Conservation (phyloP, 768 basidiomycete species). For the Mycena sanguinolenta region DNA sequence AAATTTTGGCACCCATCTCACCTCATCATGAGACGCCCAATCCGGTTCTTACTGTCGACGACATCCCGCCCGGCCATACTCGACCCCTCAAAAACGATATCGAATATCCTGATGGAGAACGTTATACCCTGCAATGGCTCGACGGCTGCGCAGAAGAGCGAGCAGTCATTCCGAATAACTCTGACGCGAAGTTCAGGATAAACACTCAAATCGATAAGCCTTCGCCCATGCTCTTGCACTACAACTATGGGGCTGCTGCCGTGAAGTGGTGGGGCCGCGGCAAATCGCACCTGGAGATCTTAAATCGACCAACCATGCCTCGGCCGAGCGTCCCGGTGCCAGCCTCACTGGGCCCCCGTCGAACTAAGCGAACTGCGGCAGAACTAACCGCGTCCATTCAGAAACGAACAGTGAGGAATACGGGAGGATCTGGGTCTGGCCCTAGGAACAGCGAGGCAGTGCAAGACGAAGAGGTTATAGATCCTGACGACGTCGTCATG, state of each 20-base stretch:
- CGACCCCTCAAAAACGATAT: background rate
- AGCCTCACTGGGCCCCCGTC: too few species aligned
- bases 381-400: too few species aligned
- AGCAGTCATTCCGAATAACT: slow-evolving; percentile 11
- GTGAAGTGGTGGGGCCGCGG: slow-evolving; percentile 34
- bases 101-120: background rate
- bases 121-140: slow-evolving; percentile 27
- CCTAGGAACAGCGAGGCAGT: too few species aligned
- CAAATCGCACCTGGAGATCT: too few species aligned
- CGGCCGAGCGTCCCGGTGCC: too few species aligned
- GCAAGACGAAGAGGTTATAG: too few species aligned
- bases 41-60: background rate
- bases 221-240: slow-evolving; percentile 29
- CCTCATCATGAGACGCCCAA: slow-evolving; percentile 16
- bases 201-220: slow-evolving; percentile 2
- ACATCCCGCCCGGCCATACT: background rate
- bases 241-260: slow-evolving; percentile 35
- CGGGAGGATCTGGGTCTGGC: too few species aligned
- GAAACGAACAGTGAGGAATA: too few species aligned
- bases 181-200: slow-evolving; percentile 27
- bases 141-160: background rate
- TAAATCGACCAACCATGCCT: too few species aligned
- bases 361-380: too few species aligned
- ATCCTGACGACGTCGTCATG: too few species aligned
- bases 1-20: background rate